Base-by-base conservation (phyloP, 140 eudicot species). In the Oenanthe javanica region DNA sequence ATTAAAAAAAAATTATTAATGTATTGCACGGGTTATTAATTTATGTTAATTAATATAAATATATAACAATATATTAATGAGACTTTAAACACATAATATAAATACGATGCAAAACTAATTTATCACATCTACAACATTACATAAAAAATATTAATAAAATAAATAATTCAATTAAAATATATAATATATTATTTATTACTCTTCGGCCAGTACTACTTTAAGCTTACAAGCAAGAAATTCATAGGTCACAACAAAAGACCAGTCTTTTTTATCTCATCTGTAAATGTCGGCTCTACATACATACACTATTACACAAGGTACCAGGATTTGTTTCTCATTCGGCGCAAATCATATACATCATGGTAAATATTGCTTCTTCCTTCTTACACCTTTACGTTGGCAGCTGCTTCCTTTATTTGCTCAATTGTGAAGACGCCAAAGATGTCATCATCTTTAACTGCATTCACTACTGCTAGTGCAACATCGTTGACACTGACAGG, bases 381-480 rank as follows among this genome's bases (percentile, higher is more conserved):
- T 21, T 49, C 47, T 89, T 81, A 94, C 72, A 89, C 94, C 90
- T 83, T 92, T 11, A 86, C 93, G 79, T 86, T 87, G 0, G 89
- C 84, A n/a, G 99, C 99, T 66, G 99, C 99, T 78, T 90, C 89
- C 87, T 86, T 90, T 70, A 95, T 95, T 84, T 95, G 99, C 38
- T 91, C 88, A 40, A 95, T 91, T 45, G 97, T 92, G 78, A 90
- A 95, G 80, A 92, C 84, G 7, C 99, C 99, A 82, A 95, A 95
- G 82, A 88, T 80, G 77, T 95, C 99, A 61, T 95, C 97, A 81
- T 95, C 97, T 79, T 76, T 84, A 43, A 92, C 92, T 9, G 93
- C 97, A 55, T 90, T 95, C 72, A 95, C 55, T 4, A 90, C 97
- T 3, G 99, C 99, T 13, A 71, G 85, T 54, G 97, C 99, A 78